Base-by-base conservation (phyloP, 2,329 filamentous ascomycete genomes). In the Scedosporium minutisporum region DNA sequence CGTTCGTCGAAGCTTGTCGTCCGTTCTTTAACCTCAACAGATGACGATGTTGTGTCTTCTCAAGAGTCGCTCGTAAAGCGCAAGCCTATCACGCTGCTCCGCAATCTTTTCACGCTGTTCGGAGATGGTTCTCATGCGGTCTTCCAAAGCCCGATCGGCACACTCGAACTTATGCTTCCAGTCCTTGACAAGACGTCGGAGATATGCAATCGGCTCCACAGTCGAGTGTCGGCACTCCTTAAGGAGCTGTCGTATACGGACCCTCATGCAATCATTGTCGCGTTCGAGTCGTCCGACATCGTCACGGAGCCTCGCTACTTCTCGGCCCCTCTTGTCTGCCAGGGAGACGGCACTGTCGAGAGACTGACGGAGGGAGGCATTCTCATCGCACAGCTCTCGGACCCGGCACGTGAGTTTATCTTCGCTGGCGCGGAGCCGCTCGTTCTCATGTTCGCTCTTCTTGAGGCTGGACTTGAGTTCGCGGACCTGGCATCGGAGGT, bases 241-340 rank as follows among this genome's bases (percentile, higher is more conserved):
- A 42, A 71, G 68, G 1, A 78, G 65, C 61, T 75, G 70, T 41
- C 70, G 68, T 23, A 78, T 62, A 33, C 74, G 68, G 61, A 71
- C 72, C 9, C 76, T 72, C 6, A 80, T 71, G 6, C 71, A 69
- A 16, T 72, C 69, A 65, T 79, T 79, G 38, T 79, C 75, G 14
- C 71, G 70, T 2, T 68, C 65, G 4, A 80, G 72, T 9, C 69
- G 65, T 41, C 67, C 68, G 61, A 77, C 70, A 63, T 76, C 72
- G n/a, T 68, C 69, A 64, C 76, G 71, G 1, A 79, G 71, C 53
- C 74, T 67, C 1, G 74, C 73, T 3, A 76, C 66, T 63, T 73
- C 69, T 64, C 70, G 68, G 29, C 71, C 68, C 3, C 75, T 67
- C 33, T 72, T 70, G 33, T 75, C 71, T 21, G 70, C 68, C 29